Percentiles rank a stretch among this genome's conserved stretches.
These are phyloP conservation scores for Chaetomiaceae sp. DNA, from an alignment of 2,329 filamentous ascomycete species.

Conservation along the genomic window DNA sequence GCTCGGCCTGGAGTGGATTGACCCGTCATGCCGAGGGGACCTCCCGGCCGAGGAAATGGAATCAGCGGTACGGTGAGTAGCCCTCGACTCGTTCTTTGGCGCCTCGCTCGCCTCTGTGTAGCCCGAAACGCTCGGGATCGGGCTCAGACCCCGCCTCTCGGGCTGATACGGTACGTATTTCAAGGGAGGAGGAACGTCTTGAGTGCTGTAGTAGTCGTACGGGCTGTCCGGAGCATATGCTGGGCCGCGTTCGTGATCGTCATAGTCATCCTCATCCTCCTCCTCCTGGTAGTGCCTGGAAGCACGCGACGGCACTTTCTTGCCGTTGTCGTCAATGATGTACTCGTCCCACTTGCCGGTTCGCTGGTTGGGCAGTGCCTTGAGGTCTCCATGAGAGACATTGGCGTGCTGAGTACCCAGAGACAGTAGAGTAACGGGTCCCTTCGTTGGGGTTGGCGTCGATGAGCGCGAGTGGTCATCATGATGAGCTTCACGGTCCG, in stretches of 20 bases:
- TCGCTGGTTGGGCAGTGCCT: slow-evolving; percentile 48
- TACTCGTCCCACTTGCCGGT: slow-evolving; percentile 40
- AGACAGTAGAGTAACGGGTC: slow-evolving; percentile 50
- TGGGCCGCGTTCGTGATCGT: slow-evolving; percentile 39
- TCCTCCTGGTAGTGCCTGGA: slow-evolving; percentile 30
- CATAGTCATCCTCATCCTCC: slow-evolving; percentile 42
- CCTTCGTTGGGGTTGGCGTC: slow-evolving; percentile 57
- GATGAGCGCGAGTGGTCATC: slow-evolving; percentile 60
- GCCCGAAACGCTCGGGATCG: slow-evolving; percentile 88
- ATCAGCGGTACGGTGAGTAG: slow-evolving; percentile 46
- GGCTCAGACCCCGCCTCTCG: slow-evolving; percentile 71
- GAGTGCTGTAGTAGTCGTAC: slow-evolving; percentile 51
- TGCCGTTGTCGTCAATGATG: slow-evolving; percentile 44
- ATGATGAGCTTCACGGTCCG: slow-evolving; percentile 60
- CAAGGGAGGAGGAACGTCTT: slow-evolving; percentile 60
- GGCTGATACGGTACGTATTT: slow-evolving; percentile 66
- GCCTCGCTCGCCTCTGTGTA: slow-evolving; percentile 66
- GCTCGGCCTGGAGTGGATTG: slow-evolving; percentile 44
- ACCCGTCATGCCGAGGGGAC: slow-evolving; percentile 44
- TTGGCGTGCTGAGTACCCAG: slow-evolving; percentile 66
- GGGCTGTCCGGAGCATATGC: slow-evolving; percentile 31
- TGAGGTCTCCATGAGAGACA: slow-evolving; percentile 56
- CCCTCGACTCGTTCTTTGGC: slow-evolving; percentile 53
- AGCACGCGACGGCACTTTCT: slow-evolving; percentile 35
- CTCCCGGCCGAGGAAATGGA: slow-evolving; percentile 61